Evolutionary conservation across 371 early-diverging fungal genomes (phyloP).

Genomic region (Syncephalastrum contaminatum): DNA sequence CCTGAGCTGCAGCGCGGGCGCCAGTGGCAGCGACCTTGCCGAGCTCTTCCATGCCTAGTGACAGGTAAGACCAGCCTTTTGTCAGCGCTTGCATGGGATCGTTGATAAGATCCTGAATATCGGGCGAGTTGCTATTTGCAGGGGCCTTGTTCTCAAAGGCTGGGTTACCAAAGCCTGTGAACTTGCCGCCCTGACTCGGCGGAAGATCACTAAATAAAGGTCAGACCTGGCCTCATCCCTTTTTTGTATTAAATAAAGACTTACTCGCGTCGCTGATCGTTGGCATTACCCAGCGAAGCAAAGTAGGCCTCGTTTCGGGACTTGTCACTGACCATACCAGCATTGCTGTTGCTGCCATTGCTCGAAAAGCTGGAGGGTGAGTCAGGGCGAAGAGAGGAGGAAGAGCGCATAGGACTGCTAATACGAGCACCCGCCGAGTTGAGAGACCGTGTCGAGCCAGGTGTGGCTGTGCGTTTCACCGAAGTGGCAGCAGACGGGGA

Average conservation of each 20-base stretch:
- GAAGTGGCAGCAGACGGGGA: slow-evolving; percentile 28
- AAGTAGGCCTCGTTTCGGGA: slow-evolving; percentile 74
- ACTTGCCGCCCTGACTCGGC: slow-evolving; percentile 93
- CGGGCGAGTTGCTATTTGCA: slow-evolving; percentile 33
- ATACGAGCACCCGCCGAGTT: slow-evolving; percentile 21
- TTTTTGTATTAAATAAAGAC: slow-evolving; percentile 3
- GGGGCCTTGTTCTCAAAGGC: slow-evolving; percentile 37
- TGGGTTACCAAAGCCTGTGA: slow-evolving; percentile 85
- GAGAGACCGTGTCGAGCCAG: slow-evolving; percentile 28
- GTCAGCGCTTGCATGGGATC: slow-evolving; percentile 82
- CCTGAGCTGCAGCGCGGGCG: slow-evolving; percentile 69
- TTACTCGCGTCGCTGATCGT: slow-evolving; percentile 61
- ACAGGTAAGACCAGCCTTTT: slow-evolving; percentile 83
- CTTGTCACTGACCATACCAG: slow-evolving; percentile 36
- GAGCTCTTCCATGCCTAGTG: slow-evolving; percentile 51
- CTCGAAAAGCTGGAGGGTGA: slow-evolving; percentile 14
- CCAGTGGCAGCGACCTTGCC: slow-evolving; percentile 66
- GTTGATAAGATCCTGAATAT: slow-evolving; percentile 71
- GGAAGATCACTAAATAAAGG: slow-evolving; percentile 57
- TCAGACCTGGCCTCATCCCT: neutral
- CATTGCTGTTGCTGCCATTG: slow-evolving; percentile 5
- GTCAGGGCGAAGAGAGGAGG: slow-evolving; percentile 15
- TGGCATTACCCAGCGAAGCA: slow-evolving; percentile 56
- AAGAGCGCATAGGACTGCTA: slow-evolving; percentile 21
- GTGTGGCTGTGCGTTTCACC: slow-evolving; percentile 16